A percentile compares a stretch with the other conserved stretches of the same genome.
Conservation (phyloP, 371 early-diverging fungal genomes). For the Capillidium rhysosporum region DNA sequence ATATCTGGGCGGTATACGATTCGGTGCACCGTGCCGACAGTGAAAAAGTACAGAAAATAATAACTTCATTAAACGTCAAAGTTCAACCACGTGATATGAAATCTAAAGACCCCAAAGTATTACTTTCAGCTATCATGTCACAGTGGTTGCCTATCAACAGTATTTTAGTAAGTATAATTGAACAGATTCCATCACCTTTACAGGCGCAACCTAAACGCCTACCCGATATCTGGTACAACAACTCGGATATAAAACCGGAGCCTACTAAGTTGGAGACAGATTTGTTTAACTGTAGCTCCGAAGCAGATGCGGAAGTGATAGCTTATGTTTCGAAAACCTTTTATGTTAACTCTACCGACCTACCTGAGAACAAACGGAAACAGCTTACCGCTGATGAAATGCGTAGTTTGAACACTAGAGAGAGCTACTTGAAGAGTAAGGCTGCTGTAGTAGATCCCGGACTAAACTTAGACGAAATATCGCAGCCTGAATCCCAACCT, state of each 20-base stretch:
- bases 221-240: conserved; percentile 52
- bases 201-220: conserved; percentile 63
- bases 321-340: conserved; percentile 90
- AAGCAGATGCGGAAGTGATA: conserved; percentile 33
- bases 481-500: conserved; percentile 11
- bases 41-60: conserved; percentile 81
- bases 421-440: conserved; percentile 15
- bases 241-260: conserved; percentile 16
- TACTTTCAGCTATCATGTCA: conserved; percentile 57
- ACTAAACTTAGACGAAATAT: conserved; percentile 11
- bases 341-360: conserved; percentile 42
- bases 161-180: conserved; percentile 57
- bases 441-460: conserved; percentile 10
- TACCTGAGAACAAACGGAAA: conserved; percentile 52
- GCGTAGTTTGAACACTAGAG: conserved; percentile 48
- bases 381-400: conserved; percentile 75
- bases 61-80: conserved; percentile 64
- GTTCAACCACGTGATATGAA: conserved; percentile 69
- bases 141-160: conserved; percentile 69
- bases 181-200: conserved; percentile 72
- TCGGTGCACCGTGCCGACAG: conserved; percentile 51
- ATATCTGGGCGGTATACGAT: conserved; percentile 91
- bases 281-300: conserved; percentile 30
- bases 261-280: conserved; percentile 31
- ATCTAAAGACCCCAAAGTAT: conserved; percentile 56